These are phyloP conservation scores for Metschnikowia corniflorae DNA, from an alignment of 805 yeast species.

Conservation along the genomic window DNA sequence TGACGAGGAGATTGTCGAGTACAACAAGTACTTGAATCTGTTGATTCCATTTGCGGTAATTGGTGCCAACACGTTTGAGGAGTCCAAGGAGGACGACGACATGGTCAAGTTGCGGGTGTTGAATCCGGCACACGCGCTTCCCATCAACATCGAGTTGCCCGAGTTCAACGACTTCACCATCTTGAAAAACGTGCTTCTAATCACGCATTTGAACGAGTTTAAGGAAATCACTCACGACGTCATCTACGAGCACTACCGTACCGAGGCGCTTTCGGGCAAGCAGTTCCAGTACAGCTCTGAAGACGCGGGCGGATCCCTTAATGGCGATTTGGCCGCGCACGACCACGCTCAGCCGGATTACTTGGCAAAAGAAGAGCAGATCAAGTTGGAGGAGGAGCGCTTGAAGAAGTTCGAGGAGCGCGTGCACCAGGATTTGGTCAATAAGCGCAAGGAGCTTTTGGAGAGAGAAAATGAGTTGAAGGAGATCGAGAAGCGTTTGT, in stretches of 20 bases:
- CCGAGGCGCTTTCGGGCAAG: constrained; percentile 74
- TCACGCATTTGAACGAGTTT: constrained; percentile 82
- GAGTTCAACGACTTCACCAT: constrained; percentile 77
- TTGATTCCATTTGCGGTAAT: constrained; percentile 65
- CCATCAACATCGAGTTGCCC: constrained; percentile 64
- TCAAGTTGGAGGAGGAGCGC: constrained; percentile 84
- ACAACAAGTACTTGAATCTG: constrained; percentile 61
- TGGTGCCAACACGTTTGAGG: constrained; percentile 63
- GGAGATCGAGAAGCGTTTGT: constrained; percentile 71
- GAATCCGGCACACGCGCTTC: constrained; percentile 46
- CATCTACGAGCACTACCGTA: constrained; percentile 84
- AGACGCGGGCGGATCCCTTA: constrained; percentile 10
- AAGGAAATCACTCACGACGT: constrained; percentile 86
- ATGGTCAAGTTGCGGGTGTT: constrained; percentile 51
- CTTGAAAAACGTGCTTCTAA: constrained; percentile 72
- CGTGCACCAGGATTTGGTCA: constrained; percentile 80
- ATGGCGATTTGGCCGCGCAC: too few relatives aligned
- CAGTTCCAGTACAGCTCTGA: constrained; percentile 38
- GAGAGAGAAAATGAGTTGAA: constrained; percentile 82
- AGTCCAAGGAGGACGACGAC: constrained; percentile 33
- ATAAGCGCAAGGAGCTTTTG: constrained; percentile 76
- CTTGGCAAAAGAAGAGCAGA: constrained; percentile 78
- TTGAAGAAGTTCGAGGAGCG: constrained; percentile 81
- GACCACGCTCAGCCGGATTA: constrained; percentile 33
- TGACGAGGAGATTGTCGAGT: constrained; percentile 64